Base-by-base conservation (phyloP, 306 rosid species). In the Prunus mongolica region DNA sequence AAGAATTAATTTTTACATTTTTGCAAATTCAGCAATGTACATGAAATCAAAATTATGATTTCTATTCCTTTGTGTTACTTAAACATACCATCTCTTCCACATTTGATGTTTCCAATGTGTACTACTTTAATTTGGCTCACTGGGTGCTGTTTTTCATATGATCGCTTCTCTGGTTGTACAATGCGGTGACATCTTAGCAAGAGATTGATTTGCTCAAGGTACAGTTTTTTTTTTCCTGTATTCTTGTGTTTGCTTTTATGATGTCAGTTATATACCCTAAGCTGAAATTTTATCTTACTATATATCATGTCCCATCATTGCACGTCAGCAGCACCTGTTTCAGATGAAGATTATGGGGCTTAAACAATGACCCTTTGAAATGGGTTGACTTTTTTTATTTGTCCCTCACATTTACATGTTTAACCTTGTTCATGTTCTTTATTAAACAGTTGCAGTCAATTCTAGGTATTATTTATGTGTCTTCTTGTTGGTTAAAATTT, bases 131-230 rank as follows among this genome's bases (percentile, higher is more conserved):
- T 72, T 46, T 68, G 45, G 74, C 93, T 88, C 70, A 91, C 79
- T 52, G 74, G 61, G 47, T 82, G 65, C 76, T 72, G 67, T 84
- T 86, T 87, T 44, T 64, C 54, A 80, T 50, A 65, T 80, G 79
- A 71, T 68, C 80, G 51, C 78, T 69, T 65, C 57, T 73, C 70
- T 69, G 65, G 79, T 74, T 78, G 83, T 82, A 71, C 85, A 87
- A 80, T 63, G 78, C 76, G 24, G 76, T 72, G 66, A 76, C 76
- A 65, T 78, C 76, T 70, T 82, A 96, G 98, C 99, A 96, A 92
- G 99, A 96, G 93, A 96, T 96, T 77, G 99, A 96, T 86, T 86
- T 96, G 75, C 85, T 96, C 28, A 92, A 96, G 99, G 99, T 96
- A 87, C 69, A 50, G 77, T 58, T 81, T 65, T 65, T 60, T 61